Base-by-base conservation (phyloP, 192 early-diverging fungal genomes). In the Linnemannia exigua region DNA sequence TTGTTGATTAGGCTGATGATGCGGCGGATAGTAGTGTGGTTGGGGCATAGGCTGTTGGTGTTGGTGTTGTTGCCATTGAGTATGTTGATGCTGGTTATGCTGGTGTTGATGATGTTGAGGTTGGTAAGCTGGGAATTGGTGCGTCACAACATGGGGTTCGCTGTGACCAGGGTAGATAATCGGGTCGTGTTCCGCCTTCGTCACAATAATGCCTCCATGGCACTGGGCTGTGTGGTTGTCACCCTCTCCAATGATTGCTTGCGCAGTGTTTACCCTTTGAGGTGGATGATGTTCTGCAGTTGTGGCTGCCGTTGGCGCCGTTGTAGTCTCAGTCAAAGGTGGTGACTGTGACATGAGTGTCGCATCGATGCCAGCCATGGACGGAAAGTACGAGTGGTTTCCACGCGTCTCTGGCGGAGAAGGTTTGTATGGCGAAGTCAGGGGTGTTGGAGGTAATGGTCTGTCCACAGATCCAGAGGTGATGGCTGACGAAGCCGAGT, bases 381-480 rank as follows among this genome's bases (percentile, higher is more conserved):
- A 20, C 12, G 70, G 61, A 22, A 73, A 73, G 46, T 74, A 79
- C 12, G 78, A 37, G 22, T 50, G 31, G 36, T 48, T 20, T 54
- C 48, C 44, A 54, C 12, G 36, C 20, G 66, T 66, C 7, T 41
- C 38, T 28, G 46, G 37, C 52, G 58, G 31, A 3, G 44, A 11
- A 8, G 54, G 66, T 1, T 74, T 58, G 52, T 54, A 72, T 2
- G 75, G 54, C 9, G 74, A 63, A 2, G 28, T 37, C 20, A 61
- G 12, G 11, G 78, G 84, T 19, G 78, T 80, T 51, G 84, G 84
- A 54, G 84, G 78, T 28, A 86, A 73, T 11, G 78, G 84, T 17
- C 84, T 74, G 44, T 80, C 44, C 5, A 58, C 16, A 25, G 35
- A 28, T 7, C 72, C 58, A 11, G 41, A 5, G 16, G 16, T 37